phyloP scores from a whole-genome alignment of 2,329 filamentous ascomycete species.

The Penicillium hordei region DNA sequence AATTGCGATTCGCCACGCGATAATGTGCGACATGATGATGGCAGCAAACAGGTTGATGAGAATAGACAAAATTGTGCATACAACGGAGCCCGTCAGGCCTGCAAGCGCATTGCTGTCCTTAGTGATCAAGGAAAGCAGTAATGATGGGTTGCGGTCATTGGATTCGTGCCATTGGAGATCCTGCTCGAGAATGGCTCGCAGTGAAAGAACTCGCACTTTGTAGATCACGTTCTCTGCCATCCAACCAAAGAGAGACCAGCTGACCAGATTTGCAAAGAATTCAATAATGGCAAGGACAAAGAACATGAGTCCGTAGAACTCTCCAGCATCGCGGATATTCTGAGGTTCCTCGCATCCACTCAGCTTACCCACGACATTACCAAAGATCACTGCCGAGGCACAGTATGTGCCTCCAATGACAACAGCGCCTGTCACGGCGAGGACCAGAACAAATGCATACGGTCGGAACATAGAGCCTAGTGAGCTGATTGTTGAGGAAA shows the following conservation, averaged over 20 bases:
- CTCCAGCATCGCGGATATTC: slow-evolving; percentile 51
- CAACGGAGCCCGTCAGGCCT: slow-evolving; percentile 67
- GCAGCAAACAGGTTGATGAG: slow-evolving; percentile 66
- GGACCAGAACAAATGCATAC: neutral
- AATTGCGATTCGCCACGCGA: slow-evolving; percentile 74
- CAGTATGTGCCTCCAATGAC: slow-evolving; percentile 60
- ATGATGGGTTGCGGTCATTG: slow-evolving; percentile 58
- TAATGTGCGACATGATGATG: slow-evolving; percentile 66
- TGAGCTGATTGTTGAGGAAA: slow-evolving; percentile 45
- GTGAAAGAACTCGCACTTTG: slow-evolving; percentile 61
- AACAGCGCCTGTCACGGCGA: slow-evolving; percentile 50
- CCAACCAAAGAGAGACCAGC: slow-evolving; percentile 58
- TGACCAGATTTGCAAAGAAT: slow-evolving; percentile 61
- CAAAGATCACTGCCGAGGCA: slow-evolving; percentile 60
- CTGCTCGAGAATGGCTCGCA: slow-evolving; percentile 64
- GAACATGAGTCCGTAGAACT: slow-evolving; percentile 59
- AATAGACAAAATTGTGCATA: slow-evolving; percentile 70
- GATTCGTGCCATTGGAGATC: slow-evolving; percentile 70
- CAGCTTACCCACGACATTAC: slow-evolving; percentile 57
- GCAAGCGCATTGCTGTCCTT: slow-evolving; percentile 68
- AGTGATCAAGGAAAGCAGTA: slow-evolving; percentile 65
- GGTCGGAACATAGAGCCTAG: slow-evolving; percentile 18
- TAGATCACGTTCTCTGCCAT: slow-evolving; percentile 66
- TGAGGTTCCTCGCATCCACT: slow-evolving; percentile 53
- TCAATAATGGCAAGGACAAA: slow-evolving; percentile 62